phyloP scores from a whole-genome alignment of 768 basidiomycete species.

The Phallus indusiatus region DNA sequence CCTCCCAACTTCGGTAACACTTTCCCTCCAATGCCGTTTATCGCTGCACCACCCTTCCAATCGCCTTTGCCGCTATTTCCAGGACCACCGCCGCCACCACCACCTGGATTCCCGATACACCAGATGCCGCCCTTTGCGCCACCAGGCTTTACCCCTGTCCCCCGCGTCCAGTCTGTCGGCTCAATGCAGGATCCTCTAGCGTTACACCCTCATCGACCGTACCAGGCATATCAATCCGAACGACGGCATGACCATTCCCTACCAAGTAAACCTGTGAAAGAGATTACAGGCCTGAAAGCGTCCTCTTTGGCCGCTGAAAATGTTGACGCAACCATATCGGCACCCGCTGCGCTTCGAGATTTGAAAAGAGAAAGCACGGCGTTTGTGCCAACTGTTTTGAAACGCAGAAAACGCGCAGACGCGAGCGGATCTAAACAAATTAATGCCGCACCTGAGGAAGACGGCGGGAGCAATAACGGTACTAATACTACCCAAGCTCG shows the following conservation, averaged over 20 bases:
- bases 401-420: conserved; percentile 47
- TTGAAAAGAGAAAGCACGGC: conserved; percentile 91
- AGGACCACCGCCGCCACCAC: conserved; percentile 13
- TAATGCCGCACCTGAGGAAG: conserved; percentile 52
- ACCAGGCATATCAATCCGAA: conserved; percentile 56
- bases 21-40: background rate
- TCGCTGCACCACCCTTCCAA: conserved; percentile 17
- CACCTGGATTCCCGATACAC: conserved; percentile 20
- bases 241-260: conserved; percentile 19
- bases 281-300: conserved; percentile 5
- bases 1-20: conserved; percentile 22
- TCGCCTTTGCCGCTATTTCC: conserved; percentile 19
- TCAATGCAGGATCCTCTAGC: conserved; percentile 70
- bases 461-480: conserved; percentile 21
- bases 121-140: conserved; percentile 19
- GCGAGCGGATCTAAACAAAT: conserved; percentile 32
- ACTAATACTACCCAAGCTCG: conserved; percentile 29
- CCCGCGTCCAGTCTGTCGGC: conserved; percentile 40
- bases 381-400: conserved; percentile 77
- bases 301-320: conserved; percentile 23
- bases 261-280: conserved; percentile 15
- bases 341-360: conserved; percentile 83
- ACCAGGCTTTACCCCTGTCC: conserved; percentile 30
- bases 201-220: conserved; percentile 67
- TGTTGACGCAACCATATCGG: conserved; percentile 63